These are phyloP conservation scores for Boeremia lycopersici DNA, from an alignment of 2,329 filamentous ascomycete species.

Conservation along the genomic window DNA sequence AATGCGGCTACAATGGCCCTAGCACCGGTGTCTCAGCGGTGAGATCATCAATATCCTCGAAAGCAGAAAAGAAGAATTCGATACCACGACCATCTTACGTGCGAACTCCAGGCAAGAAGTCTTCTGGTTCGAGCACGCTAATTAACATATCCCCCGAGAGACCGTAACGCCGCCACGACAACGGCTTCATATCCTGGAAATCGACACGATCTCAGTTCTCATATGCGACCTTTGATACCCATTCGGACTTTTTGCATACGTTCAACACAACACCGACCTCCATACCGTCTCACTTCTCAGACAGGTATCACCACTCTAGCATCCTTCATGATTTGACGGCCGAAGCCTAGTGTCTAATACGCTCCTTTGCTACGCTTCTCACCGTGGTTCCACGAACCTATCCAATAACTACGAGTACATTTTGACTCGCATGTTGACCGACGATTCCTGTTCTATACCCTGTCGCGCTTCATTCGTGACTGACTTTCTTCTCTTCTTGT, in stretches of 20 bases:
- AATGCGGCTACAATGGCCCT: neutral
- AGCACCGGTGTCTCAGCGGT: conserved; percentile 5
- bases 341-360: conserved; percentile 37
- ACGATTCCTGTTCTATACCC: conserved; percentile 35
- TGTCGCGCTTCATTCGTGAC: conserved; percentile 16
- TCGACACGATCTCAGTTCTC: conserved; percentile 23
- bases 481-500: conserved; percentile 13
- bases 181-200: conserved; percentile 28
- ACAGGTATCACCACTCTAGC: conserved; percentile 12
- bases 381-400: conserved; percentile 7
- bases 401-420: neutral
- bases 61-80: conserved; percentile 4
- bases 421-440: conserved; percentile 14
- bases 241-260: conserved; percentile 22
- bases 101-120: conserved; percentile 26
- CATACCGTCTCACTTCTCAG: neutral
- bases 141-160: conserved; percentile 29
- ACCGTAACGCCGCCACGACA: conserved; percentile 43
- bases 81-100: conserved; percentile 25
- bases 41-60: neutral
- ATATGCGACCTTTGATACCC: conserved; percentile 36
- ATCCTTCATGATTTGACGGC: conserved; percentile 17
- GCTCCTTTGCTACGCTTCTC: conserved; percentile 25
- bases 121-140: conserved; percentile 41
- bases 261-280: neutral